Base-by-base conservation (phyloP, 2,329 filamentous ascomycete species). In the Emericellopsis atlantica region DNA sequence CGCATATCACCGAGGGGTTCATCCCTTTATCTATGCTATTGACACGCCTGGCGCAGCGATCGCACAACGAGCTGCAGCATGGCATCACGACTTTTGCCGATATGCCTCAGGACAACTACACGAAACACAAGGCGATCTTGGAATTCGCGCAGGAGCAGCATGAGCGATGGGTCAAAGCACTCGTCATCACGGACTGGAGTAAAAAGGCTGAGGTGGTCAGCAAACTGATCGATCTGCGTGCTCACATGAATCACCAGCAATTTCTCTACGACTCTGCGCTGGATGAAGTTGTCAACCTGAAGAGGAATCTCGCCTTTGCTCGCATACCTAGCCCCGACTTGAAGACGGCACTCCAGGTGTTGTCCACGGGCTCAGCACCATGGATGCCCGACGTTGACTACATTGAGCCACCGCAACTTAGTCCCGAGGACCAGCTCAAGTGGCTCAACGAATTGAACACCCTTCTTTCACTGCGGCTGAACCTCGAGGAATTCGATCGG, bases 161-260 rank as follows among this genome's bases (percentile, higher is more conserved):
- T 54, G 79, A 81, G 24, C 87, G 86, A 64, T 96, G 93, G 69
- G 86, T 94, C 57, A 96, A 98, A 64, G 76, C 89, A 7, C 70
- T 95, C 16, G 87, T 98, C 18, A 80, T 98, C 37, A 79, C 84
- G 2, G 83, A 92, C 61, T 98, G 92, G 92, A 85, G 84, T 55
- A 75, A 84, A 53, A 81, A 84, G 57, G 79, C 82, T 29, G 72
- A 78, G 32, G 78, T 84, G 50, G 84, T 96, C 50, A 84, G 82
- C 64, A 87, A 83, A 59, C 71, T 96, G 45, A 93, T 96, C 48
- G 89, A 96, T 54, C 65, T 98, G 48, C 84, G 84, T 54, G 70
- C 72, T 22, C 87, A 90, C 66, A 69, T 93, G 45, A 72, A 79
- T 43, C 62, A 67, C 43, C 73, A 84, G 51, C 70, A 79, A 45